Evolutionary conservation across 305 asterid species (phyloP).

Genomic region (Fraxinus paxiana): DNA sequence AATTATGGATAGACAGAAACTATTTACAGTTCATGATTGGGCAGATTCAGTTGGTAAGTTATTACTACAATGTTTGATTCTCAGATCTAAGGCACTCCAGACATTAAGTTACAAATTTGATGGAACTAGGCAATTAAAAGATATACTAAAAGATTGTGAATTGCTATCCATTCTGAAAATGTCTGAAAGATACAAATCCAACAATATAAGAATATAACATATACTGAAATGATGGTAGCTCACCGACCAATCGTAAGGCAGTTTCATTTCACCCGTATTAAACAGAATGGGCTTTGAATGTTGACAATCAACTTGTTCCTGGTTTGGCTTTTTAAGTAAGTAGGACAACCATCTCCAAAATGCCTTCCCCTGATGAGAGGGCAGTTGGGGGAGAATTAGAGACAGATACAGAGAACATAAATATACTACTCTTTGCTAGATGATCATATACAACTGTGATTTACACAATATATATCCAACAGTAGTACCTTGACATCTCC

Average conservation of each 20-base stretch:
- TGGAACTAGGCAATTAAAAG: conserved; percentile 4
- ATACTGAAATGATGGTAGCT: conserved; percentile 35
- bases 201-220: not conserved
- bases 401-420: not conserved
- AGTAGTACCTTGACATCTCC: conserved; percentile 71
- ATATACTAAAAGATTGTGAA: not conserved
- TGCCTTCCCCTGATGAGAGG: conserved; percentile 64
- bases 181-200: not conserved
- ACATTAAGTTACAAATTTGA: not conserved
- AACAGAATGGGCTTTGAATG: conserved; percentile 87
- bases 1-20: not conserved
- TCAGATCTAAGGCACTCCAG: conserved; percentile 2
- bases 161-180: not conserved
- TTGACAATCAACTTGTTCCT: conserved; percentile 80
- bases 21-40: not conserved
- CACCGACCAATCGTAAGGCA: conserved; percentile 96
- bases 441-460: conserved; percentile 8
- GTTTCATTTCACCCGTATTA: conserved; percentile 94
- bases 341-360: conserved; percentile 86
- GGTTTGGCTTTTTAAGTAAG: conserved; percentile 65
- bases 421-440: not conserved
- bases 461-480: conserved; percentile 15
- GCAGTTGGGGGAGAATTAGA: conserved; percentile 9
- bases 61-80: conserved; percentile 10
- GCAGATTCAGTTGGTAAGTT: not conserved